These are phyloP conservation scores for Salvia hispanica DNA, from an alignment of 257 asterid genomes.

Conservation along the genomic window DNA sequence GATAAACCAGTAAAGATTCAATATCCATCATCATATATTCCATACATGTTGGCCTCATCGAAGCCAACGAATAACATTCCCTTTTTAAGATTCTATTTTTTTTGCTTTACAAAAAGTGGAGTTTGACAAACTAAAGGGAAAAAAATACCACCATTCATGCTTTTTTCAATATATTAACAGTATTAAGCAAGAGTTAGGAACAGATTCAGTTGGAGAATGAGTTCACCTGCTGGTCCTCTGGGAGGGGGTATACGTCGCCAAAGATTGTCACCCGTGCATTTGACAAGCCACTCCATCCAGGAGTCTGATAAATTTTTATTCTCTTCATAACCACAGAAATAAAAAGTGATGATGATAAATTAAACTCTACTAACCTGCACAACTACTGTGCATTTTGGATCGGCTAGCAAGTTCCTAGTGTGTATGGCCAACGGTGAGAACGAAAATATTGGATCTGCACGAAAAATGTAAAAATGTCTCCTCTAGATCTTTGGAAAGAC, in stretches of 20 bases:
- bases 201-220: constrained; percentile 23
- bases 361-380: constrained; percentile 71
- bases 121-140: neutral
- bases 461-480: constrained; percentile 21
- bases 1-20: constrained; percentile 3
- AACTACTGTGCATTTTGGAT: constrained; percentile 87
- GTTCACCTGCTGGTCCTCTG: constrained; percentile 86
- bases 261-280: constrained; percentile 96
- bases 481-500: neutral
- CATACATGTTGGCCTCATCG: neutral
- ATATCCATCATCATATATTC: constrained; percentile 12
- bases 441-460: constrained; percentile 88
- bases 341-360: constrained; percentile 23
- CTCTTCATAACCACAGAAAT: constrained; percentile 32
- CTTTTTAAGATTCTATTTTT: neutral
- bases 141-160: neutral
- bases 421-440: constrained; percentile 98
- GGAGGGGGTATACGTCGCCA: constrained; percentile 91
- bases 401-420: constrained; percentile 92
- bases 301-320: constrained; percentile 52
- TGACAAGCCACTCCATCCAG: constrained; percentile 99
- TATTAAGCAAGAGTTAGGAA: no score
- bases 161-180: neutral
- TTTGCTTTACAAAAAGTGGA: neutral
- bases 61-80: constrained; percentile 16